Base-by-base conservation (phyloP, 164 flowering plant species). In the Stephania japonica region DNA sequence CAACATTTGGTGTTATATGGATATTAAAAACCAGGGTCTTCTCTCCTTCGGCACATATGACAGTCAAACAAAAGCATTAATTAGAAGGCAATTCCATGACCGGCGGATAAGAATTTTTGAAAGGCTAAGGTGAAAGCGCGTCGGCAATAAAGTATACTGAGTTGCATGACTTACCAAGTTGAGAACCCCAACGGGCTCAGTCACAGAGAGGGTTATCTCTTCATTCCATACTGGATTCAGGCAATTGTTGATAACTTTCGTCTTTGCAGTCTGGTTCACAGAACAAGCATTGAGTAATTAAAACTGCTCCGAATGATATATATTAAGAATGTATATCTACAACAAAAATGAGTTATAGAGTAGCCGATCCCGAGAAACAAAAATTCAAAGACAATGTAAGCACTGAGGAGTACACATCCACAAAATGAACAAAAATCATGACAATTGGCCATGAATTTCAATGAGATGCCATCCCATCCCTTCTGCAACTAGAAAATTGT, bases 221-320 rank as follows among this genome's bases (percentile, higher is more conserved):
- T 92, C 93, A 78, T 92, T 88, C 96, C 98, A 92, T 16, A 88
- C 87, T 10, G 94, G 94, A 78, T 93, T 87, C 21, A 90, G 88
- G 75, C 90, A 88, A 69, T 88, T 88, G 76, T 83, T 83, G 63
- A 92, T 92, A 66, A 90, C 96, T 82, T 86, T 93, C 68, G 98
- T 92, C 83, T 89, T 92, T 18, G 87, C 90, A 14, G 82, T 81
- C 96, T 92, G 89, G 27, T 32, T 63, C 72, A 11, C 53, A 3
- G 9, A 7, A 49, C 23, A 66, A 8, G 43, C 4, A 66, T 3
- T 26, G 42, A 6, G 11, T 27, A 66, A 14, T 66, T 25, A 19
- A 3, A 24, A 26, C n/a, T 26, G 68, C 10, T 11, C 1, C 27
- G 27, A 65, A 18, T 42, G 14, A 50, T 50, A 6, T 50, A 50